A percentile compares a stretch with the other conserved stretches of the same genome.
Conservation (phyloP, 345 rosid species). For the Trapa incisa region DNA sequence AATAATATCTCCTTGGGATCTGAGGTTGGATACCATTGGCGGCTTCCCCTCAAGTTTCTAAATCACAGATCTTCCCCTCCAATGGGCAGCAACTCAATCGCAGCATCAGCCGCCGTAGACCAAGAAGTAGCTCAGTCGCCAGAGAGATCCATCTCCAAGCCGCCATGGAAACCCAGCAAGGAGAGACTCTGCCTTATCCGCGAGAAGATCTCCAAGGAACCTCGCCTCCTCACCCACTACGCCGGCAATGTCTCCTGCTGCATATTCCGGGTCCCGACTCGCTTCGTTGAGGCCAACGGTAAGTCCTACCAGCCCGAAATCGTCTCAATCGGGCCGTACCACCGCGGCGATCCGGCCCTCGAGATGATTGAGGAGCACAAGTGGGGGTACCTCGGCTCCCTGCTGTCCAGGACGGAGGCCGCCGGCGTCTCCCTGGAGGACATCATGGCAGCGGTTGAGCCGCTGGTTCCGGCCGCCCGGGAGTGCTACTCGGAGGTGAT, state of each 20-base stretch:
- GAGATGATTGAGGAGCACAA: constrained; percentile 74
- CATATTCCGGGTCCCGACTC: constrained; percentile 20
- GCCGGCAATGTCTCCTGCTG: constrained; percentile 14
- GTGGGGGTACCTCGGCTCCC: constrained; percentile 49
- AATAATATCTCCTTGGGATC: no score
- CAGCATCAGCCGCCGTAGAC: background rate
- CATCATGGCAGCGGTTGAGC: constrained; percentile 25
- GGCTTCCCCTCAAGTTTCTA: background rate
- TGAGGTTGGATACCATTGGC: no score
- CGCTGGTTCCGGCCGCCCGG: constrained; percentile 35
- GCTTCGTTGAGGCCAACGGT: constrained; percentile 33
- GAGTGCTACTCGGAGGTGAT: constrained; percentile 58
- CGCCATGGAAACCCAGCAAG: background rate
- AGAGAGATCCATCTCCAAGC: background rate
- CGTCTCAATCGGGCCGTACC: constrained; percentile 71
- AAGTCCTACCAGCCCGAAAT: constrained; percentile 52
- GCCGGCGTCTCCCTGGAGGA: constrained; percentile 26
- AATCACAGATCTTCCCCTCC: background rate
- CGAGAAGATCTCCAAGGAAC: constrained; percentile 1
- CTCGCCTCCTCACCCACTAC: constrained; percentile 9
- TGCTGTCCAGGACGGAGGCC: constrained; percentile 25
- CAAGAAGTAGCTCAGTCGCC: background rate
- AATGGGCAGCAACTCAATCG: background rate
- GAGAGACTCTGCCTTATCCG: background rate
- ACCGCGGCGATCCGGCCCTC: constrained; percentile 31